Conservation (phyloP, 2,329 filamentous ascomycete genomes). For the Phaeophleospora eucalypticola region DNA sequence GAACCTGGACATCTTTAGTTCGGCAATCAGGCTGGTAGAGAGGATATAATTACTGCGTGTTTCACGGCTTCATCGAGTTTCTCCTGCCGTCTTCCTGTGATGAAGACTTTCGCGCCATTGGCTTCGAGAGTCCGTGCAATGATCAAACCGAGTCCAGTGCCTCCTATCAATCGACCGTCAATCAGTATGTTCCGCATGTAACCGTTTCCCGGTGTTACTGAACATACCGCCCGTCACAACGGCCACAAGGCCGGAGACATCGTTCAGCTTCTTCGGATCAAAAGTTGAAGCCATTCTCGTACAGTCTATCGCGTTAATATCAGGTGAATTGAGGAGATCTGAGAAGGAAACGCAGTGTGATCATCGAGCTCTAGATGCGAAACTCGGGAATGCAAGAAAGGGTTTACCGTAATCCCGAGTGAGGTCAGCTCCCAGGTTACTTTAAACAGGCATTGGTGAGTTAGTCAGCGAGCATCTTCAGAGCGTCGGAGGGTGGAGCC, state of each 20-base stretch:
- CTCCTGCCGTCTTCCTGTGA: slow-evolving; percentile 42
- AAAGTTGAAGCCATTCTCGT: neutral
- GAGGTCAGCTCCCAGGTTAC: no score
- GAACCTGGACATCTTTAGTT: slow-evolving; percentile 20
- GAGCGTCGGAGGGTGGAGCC: no score
- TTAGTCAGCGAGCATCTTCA: no score
- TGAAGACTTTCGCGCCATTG: slow-evolving; percentile 42
- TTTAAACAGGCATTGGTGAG: no score
- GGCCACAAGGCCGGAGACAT: slow-evolving; percentile 29
- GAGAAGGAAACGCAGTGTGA: no score
- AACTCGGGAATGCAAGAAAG: no score
- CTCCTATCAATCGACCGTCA: slow-evolving; percentile 23
- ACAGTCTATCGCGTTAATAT: no score
- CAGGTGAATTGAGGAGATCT: no score
- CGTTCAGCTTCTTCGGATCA: slow-evolving; percentile 18
- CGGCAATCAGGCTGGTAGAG: no score
- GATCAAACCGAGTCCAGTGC: slow-evolving; percentile 30
- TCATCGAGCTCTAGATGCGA: no score
- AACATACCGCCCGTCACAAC: slow-evolving; percentile 32
- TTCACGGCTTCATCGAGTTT: slow-evolving; percentile 40
- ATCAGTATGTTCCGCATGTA: neutral
- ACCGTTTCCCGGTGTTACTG: neutral
- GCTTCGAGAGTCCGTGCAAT: slow-evolving; percentile 41
- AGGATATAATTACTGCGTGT: slow-evolving; percentile 25
- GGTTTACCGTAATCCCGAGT: no score